Conservation (phyloP, 2,329 filamentous ascomycete genomes). For the Aspergillus sp. region DNA sequence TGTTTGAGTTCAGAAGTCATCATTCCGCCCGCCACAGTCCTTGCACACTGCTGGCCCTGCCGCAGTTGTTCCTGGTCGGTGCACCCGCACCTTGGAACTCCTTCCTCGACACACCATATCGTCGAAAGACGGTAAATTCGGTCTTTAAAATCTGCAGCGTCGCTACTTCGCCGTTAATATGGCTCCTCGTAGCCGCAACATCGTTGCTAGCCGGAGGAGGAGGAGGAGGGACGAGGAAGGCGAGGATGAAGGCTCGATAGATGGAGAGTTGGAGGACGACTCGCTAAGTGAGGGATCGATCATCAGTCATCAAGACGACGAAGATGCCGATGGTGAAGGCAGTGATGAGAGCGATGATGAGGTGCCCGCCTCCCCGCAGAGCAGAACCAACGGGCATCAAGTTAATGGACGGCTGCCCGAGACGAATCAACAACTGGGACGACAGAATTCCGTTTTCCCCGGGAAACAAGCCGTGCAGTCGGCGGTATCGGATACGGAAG, state of each 20-base stretch:
- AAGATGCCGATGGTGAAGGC: slow-evolving; percentile 56
- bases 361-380: slow-evolving; percentile 22
- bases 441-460: slow-evolving; percentile 28
- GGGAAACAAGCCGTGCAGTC: slow-evolving; percentile 29
- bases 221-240: slow-evolving; percentile 44
- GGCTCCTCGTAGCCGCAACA: slow-evolving; percentile 40
- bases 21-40: slow-evolving; percentile 7
- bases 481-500: slow-evolving; percentile 52
- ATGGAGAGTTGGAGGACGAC: slow-evolving; percentile 53
- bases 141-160: not conserved
- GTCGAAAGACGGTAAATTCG: slow-evolving; percentile 1
- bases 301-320: slow-evolving; percentile 53
- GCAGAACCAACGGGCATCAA: slow-evolving; percentile 17
- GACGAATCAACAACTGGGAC: slow-evolving; percentile 23
- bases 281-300: slow-evolving; percentile 60
- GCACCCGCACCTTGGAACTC: slow-evolving; percentile 8
- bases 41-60: slow-evolving; percentile 18
- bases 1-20: slow-evolving; percentile 3
- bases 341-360: slow-evolving; percentile 54
- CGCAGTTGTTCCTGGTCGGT: slow-evolving; percentile 14
- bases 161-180: slow-evolving; percentile 21
- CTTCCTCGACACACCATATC: slow-evolving; percentile 2
- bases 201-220: slow-evolving; percentile 41
- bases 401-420: slow-evolving; percentile 24
- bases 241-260: slow-evolving; percentile 45